Percentiles rank a stretch among this genome's conserved stretches.
phyloP scores from a whole-genome alignment of 1,139 yeast species.

The Yamadazyma pseudoaaseri region DNA sequence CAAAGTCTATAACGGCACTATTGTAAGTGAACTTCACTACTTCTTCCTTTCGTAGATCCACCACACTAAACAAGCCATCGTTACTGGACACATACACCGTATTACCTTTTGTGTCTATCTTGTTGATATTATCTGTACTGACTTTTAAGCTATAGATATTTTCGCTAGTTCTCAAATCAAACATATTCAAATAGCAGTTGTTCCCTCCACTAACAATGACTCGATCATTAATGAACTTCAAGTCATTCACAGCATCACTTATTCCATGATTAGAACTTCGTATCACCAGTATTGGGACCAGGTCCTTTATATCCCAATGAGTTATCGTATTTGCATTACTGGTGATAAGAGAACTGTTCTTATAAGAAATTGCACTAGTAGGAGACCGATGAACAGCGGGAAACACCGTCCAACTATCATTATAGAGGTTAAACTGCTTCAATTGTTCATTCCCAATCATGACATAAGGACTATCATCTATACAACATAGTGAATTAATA shows the following conservation, averaged over 20 bases:
- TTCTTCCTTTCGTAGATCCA: conserved; percentile 27
- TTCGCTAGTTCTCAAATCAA: conserved; percentile 13
- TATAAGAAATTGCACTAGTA: conserved; percentile 7
- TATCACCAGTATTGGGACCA: conserved; percentile 7
- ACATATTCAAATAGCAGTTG: conserved; percentile 14
- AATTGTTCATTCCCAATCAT: conserved; percentile 18
- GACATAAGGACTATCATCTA: conserved; percentile 8
- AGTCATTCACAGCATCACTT: conserved; percentile 13
- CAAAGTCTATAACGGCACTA: conserved; percentile 10
- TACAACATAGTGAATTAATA: neutral
- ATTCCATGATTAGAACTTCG: conserved; percentile 5
- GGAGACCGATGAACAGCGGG: conserved; percentile 7
- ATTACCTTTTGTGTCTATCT: conserved; percentile 17
- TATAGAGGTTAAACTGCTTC: conserved; percentile 11
- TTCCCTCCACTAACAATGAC: conserved; percentile 26
- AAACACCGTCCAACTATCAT: conserved; percentile 7
- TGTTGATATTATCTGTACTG: conserved; percentile 30
- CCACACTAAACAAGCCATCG: conserved; percentile 24
- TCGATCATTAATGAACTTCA: conserved; percentile 13
- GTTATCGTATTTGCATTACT: conserved; percentile 95
- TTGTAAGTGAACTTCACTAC: conserved; percentile 16
- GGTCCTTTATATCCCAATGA: conserved; percentile 25
- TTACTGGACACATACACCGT: conserved; percentile 23
- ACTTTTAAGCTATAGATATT: conserved; percentile 15
- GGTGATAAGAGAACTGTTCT: conserved; percentile 70